Evolutionary conservation across 768 basidiomycete genomes (phyloP).

Genomic region (Lactarius hatsudake): DNA sequence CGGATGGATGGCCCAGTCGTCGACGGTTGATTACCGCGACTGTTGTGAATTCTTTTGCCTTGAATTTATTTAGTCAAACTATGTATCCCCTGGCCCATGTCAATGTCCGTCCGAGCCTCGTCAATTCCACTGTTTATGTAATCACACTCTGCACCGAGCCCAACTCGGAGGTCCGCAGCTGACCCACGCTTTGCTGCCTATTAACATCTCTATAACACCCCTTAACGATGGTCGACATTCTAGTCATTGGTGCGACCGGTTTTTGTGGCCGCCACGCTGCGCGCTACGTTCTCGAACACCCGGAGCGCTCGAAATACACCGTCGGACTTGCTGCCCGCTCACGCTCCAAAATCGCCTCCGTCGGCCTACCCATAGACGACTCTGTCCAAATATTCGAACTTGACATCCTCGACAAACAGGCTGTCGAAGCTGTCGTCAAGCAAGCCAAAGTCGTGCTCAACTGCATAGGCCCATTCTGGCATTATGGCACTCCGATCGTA

Average conservation of each 20-base stretch:
- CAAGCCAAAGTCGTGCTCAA: constrained; percentile 69
- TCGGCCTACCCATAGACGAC: constrained; percentile 12
- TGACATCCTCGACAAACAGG: constrained; percentile 54
- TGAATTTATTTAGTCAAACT: constrained; percentile 11
- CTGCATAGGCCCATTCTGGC: constrained; percentile 71
- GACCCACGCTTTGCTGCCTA: neutral
- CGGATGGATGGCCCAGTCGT: constrained; percentile 76
- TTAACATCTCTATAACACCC: neutral
- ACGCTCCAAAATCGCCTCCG: constrained; percentile 18
- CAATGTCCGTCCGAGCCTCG: neutral
- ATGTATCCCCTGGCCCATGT: constrained; percentile 2
- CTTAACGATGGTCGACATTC: constrained; percentile 23
- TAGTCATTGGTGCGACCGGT: constrained; percentile 27
- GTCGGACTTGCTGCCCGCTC: constrained; percentile 24
- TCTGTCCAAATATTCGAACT: constrained; percentile 46
- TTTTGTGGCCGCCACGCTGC: constrained; percentile 27
- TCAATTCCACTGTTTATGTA: neutral
- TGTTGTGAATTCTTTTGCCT: constrained; percentile 8
- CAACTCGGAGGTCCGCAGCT: no score
- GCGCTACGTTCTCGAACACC: constrained; percentile 25
- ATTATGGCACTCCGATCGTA: constrained; percentile 71
- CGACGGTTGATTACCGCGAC: constrained; percentile 38
- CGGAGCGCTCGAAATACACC: constrained; percentile 20
- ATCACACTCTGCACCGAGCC: neutral
- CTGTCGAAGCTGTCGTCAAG: constrained; percentile 58